These are phyloP conservation scores for Phoma herbarum DNA, from an alignment of 2,329 filamentous ascomycete species.

Conservation along the genomic window DNA sequence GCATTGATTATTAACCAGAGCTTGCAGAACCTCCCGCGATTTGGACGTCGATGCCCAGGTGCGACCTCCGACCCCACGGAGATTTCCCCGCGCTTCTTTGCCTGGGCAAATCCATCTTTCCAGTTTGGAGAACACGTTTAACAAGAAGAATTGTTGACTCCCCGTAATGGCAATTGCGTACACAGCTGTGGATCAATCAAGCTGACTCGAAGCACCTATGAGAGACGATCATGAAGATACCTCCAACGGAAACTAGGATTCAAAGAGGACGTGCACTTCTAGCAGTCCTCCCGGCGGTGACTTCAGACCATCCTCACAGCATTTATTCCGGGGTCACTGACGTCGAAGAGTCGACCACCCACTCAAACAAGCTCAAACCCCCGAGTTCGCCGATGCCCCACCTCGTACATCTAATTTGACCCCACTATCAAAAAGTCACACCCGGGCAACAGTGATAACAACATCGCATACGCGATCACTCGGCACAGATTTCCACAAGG, in stretches of 20 bases:
- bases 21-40: neutral
- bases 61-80: neutral
- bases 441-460: no score
- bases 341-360: neutral
- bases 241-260: no score
- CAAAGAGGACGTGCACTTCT: no score
- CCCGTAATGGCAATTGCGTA: neutral
- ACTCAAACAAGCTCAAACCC: constrained; percentile 17
- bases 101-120: neutral
- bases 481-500: neutral
- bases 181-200: neutral
- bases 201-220: neutral
- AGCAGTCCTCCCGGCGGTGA: no score
- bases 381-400: constrained; percentile 30
- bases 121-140: neutral
- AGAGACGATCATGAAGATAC: neutral
- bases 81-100: neutral
- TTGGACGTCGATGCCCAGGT: no score
- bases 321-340: neutral
- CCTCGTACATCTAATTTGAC: constrained; percentile 11
- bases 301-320: neutral
- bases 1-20: neutral
- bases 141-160: no score
- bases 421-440: constrained; percentile 19
- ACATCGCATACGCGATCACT: neutral